phyloP scores from a whole-genome alignment of 306 rosid genomes.

The Trifolium subterraneum region DNA sequence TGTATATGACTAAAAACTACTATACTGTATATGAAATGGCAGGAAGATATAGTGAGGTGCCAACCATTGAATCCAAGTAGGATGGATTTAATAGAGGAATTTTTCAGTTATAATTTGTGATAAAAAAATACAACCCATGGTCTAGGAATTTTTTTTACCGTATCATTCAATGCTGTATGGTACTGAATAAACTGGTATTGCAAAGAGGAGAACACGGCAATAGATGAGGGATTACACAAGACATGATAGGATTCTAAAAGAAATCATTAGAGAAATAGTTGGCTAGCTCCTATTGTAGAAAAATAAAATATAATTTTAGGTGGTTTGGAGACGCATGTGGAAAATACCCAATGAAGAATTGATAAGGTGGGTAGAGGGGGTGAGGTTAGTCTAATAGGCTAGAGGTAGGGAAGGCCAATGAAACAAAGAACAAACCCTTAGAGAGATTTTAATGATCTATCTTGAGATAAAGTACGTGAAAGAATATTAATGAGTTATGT shows the following conservation, averaged over 20 bases:
- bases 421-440: neutral
- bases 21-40: neutral
- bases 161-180: neutral
- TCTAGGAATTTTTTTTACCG: neutral
- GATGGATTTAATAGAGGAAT: neutral
- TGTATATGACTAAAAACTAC: neutral
- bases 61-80: neutral
- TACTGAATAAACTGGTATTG: neutral
- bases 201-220: neutral
- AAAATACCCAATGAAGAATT: neutral
- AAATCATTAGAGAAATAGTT: neutral
- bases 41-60: neutral
- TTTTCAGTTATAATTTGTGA: neutral
- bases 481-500: neutral
- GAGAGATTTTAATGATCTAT: neutral
- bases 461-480: neutral
- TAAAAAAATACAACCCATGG: neutral
- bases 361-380: neutral
- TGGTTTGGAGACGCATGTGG: neutral
- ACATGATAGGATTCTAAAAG: neutral
- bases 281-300: neutral
- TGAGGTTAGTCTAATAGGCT: neutral
- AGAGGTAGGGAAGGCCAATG: neutral
- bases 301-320: neutral
- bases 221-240: neutral